phyloP scores from a whole-genome alignment of 164 flowering plant genomes.

The Saururus chinensis region DNA sequence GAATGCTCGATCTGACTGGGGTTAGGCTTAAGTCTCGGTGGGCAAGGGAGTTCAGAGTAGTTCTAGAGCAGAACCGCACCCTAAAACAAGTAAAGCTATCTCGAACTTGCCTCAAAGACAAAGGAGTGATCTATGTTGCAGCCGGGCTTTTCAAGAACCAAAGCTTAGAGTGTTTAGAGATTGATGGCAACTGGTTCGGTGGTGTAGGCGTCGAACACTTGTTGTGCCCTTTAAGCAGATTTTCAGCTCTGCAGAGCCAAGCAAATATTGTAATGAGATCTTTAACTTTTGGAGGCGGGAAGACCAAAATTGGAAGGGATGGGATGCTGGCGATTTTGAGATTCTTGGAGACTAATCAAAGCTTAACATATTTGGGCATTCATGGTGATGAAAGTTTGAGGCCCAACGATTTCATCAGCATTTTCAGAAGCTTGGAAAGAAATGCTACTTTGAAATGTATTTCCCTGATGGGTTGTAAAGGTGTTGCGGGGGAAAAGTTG shows the following conservation, averaged over 20 bases:
- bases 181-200: constrained; percentile 69
- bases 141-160: constrained; percentile 84
- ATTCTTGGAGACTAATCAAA: constrained; percentile 67
- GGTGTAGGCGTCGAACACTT: constrained; percentile 82
- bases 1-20: constrained; percentile 73
- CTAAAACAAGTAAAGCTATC: constrained; percentile 71
- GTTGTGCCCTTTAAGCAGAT: constrained; percentile 78
- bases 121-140: constrained; percentile 75
- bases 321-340: constrained; percentile 62
- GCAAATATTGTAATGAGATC: constrained; percentile 69
- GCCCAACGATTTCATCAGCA: constrained; percentile 50
- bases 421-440: constrained; percentile 66
- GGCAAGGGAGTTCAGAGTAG: constrained; percentile 83
- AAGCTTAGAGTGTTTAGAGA: constrained; percentile 40
- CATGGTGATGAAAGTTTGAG: constrained; percentile 56
- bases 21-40: constrained; percentile 63
- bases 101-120: constrained; percentile 64
- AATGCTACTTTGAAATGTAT: constrained; percentile 58
- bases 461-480: constrained; percentile 77
- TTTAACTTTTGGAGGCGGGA: constrained; percentile 64
- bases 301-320: constrained; percentile 57
- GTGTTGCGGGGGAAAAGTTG: constrained; percentile 61
- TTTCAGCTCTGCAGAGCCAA: constrained; percentile 65
- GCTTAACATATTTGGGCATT: constrained; percentile 48
- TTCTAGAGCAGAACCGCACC: constrained; percentile 62